phyloP scores from a whole-genome alignment of 352 stramenopile genomes.

The Pythium biforme region DNA sequence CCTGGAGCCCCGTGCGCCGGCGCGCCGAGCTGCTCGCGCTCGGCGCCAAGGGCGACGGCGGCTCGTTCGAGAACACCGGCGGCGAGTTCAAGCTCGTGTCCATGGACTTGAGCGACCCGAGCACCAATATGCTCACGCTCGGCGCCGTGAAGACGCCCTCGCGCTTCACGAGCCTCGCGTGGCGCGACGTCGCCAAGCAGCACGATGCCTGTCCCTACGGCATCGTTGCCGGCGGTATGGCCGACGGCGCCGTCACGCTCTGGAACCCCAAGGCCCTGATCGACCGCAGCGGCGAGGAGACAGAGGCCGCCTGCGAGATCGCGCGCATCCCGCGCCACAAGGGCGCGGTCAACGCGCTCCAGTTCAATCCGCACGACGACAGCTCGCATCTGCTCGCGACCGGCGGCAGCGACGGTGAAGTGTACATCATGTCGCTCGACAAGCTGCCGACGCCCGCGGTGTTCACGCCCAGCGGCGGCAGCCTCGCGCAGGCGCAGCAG shows the following conservation, averaged over 20 bases:
- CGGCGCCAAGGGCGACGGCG: slow-evolving; percentile 93
- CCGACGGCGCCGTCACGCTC: slow-evolving; percentile 95
- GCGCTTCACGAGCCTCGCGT: slow-evolving; percentile 94
- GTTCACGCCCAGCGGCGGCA: slow-evolving; percentile 84
- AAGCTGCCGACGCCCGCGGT: slow-evolving; percentile 87
- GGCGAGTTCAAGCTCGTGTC: slow-evolving; percentile 96
- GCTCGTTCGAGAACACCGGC: slow-evolving; percentile 97
- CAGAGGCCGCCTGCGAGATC: slow-evolving; percentile 55
- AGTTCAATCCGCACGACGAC: slow-evolving; percentile 95
- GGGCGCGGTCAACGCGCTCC: slow-evolving; percentile 89
- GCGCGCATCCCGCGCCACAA: slow-evolving; percentile 85
- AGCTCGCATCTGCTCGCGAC: slow-evolving; percentile 92
- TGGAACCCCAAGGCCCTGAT: slow-evolving; percentile 94
- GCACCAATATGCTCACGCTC: slow-evolving; percentile 70
- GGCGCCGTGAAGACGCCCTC: slow-evolving; percentile 88
- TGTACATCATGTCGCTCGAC: slow-evolving; percentile 95
- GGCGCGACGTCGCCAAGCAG: slow-evolving; percentile 85
- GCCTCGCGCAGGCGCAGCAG: slow-evolving; percentile 49
- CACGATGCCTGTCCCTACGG: slow-evolving; percentile 81
- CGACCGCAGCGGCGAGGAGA: slow-evolving; percentile 30
- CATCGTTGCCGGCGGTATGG: slow-evolving; percentile 96
- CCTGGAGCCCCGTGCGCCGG: slow-evolving; percentile 83
- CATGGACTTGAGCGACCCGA: slow-evolving; percentile 86
- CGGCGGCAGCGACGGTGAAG: slow-evolving; percentile 92
- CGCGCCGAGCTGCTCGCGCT: slow-evolving; percentile 81